Percentiles rank a stretch among this genome's conserved stretches.
Evolutionary conservation across 2,329 filamentous ascomycete species (phyloP).

Genomic region (Fusarium devonianum): DNA sequence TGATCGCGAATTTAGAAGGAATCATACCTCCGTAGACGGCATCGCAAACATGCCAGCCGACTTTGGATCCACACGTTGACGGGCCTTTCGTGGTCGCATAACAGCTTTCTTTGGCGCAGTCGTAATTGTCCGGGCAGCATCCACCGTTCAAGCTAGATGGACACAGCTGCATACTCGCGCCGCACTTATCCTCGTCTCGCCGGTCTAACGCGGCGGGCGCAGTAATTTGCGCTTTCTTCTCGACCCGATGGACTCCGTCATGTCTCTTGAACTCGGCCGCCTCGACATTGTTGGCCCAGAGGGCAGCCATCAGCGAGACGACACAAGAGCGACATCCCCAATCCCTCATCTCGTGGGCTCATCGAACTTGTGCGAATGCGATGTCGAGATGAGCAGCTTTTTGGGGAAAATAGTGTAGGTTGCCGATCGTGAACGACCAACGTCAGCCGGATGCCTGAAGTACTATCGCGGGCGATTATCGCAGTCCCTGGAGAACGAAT

Average conservation of each 20-base stretch:
- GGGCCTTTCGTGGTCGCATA: constrained; percentile 55
- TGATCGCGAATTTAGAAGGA: neutral
- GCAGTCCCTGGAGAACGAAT: constrained; percentile 7
- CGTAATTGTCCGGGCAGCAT: constrained; percentile 58
- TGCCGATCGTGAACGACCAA: constrained; percentile 22
- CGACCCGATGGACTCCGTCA: constrained; percentile 45
- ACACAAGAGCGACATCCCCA: constrained; percentile 34
- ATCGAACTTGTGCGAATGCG: constrained; percentile 28
- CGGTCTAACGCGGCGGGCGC: constrained; percentile 24
- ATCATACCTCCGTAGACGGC: constrained; percentile 47
- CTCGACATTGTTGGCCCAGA: constrained; percentile 29
- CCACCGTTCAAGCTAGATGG: constrained; percentile 52
- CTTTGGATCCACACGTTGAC: constrained; percentile 47
- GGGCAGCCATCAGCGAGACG: constrained; percentile 25
- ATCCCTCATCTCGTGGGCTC: constrained; percentile 30
- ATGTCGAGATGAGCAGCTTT: constrained; percentile 8
- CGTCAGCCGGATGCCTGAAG: constrained; percentile 17
- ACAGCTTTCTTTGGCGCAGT: constrained; percentile 57
- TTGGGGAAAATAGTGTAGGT: constrained; percentile 13
- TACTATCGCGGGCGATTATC: constrained; percentile 6
- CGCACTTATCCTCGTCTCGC: constrained; percentile 38
- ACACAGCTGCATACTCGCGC: constrained; percentile 45
- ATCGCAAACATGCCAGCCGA: constrained; percentile 53
- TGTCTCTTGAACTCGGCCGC: constrained; percentile 42
- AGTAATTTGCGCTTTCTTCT: constrained; percentile 41